Conservation (phyloP, 192 early-diverging fungal genomes). For the Coemansia sp. region DNA sequence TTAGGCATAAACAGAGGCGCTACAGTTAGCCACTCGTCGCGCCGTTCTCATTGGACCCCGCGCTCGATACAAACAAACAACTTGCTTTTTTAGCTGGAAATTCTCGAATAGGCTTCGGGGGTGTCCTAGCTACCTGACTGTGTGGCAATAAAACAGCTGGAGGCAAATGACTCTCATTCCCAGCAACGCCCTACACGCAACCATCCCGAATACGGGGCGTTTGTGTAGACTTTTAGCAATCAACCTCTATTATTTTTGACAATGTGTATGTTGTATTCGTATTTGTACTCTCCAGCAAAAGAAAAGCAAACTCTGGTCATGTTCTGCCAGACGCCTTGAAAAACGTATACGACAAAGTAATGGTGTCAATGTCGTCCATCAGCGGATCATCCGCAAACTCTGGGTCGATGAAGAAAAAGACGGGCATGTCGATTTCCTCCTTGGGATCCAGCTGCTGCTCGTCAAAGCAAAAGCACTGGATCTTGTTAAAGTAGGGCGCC, state of each 20-base stretch:
- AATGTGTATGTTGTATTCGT: too few relatives aligned
- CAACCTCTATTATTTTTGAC: too few relatives aligned
- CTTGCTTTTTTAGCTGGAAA: too few relatives aligned
- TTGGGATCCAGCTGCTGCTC: constrained; percentile 86
- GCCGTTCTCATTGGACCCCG: background rate
- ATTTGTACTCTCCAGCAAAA: too few relatives aligned
- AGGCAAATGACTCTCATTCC: too few relatives aligned
- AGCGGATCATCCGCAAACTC: constrained; percentile 91
- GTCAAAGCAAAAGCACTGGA: constrained; percentile 99
- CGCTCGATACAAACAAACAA: background rate
- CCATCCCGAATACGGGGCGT: too few relatives aligned
- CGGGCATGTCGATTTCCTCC: constrained; percentile 94
- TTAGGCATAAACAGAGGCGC: background rate
- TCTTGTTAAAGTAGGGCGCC: constrained; percentile 98
- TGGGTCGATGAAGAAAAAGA: constrained; percentile 98
- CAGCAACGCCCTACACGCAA: too few relatives aligned
- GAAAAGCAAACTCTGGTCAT: background rate
- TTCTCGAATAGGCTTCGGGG: too few relatives aligned
- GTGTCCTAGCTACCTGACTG: too few relatives aligned
- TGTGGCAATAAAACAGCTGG: too few relatives aligned
- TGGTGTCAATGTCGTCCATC: constrained; percentile 90
- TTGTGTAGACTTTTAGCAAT: too few relatives aligned
- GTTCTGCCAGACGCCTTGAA: constrained; percentile 64
- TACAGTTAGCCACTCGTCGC: background rate
- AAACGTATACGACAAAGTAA: constrained; percentile 93